Percentiles rank a stretch among this genome's conserved stretches.
Evolutionary conservation across 208 protist genomes (phyloP).

Genomic region (Leishmania lainsoni): DNA sequence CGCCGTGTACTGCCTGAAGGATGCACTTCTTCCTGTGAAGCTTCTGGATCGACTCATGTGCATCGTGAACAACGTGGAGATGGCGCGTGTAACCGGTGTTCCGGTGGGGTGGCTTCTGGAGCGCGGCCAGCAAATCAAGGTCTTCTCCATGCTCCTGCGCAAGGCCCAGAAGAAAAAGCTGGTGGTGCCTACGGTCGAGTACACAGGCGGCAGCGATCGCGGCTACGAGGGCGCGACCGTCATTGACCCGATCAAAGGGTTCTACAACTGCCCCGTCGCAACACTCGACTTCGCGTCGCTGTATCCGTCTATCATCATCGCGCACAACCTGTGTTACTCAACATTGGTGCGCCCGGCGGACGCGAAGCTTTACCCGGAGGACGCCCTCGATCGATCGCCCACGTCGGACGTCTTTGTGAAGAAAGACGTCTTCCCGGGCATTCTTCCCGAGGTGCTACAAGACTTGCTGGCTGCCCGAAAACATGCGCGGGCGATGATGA

Average conservation of each 20-base stretch:
- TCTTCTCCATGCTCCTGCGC: constrained; percentile 93
- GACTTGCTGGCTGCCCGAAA: constrained; percentile 83
- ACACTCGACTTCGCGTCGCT: constrained; percentile 99
- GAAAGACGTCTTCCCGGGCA: constrained; percentile 70
- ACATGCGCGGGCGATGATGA: constrained; percentile 82
- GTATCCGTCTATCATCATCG: constrained; percentile 99
- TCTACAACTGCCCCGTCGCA: constrained; percentile 97
- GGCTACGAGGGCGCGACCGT: constrained; percentile 98
- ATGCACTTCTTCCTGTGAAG: constrained; percentile 95
- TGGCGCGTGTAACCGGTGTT: constrained; percentile 99
- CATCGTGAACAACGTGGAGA: constrained; percentile 99
- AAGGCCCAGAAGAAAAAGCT: constrained; percentile 81
- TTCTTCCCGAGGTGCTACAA: constrained; percentile 87
- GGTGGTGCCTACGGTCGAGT: constrained; percentile 85
- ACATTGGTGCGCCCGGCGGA: constrained; percentile 72
- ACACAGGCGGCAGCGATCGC: constrained; percentile 57
- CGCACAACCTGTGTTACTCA: constrained; percentile 99
- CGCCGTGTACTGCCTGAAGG: constrained; percentile 99
- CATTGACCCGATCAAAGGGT: constrained; percentile 97
- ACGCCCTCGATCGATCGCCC: constrained; percentile 71
- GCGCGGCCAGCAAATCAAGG: constrained; percentile 99
- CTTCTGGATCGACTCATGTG: constrained; percentile 99
- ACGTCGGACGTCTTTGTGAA: constrained; percentile 84
- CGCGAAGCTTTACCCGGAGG: constrained; percentile 88
- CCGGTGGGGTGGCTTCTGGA: constrained; percentile 96